Base-by-base conservation (phyloP, 169 alveolate genomes). In the Neospora caninum region DNA sequence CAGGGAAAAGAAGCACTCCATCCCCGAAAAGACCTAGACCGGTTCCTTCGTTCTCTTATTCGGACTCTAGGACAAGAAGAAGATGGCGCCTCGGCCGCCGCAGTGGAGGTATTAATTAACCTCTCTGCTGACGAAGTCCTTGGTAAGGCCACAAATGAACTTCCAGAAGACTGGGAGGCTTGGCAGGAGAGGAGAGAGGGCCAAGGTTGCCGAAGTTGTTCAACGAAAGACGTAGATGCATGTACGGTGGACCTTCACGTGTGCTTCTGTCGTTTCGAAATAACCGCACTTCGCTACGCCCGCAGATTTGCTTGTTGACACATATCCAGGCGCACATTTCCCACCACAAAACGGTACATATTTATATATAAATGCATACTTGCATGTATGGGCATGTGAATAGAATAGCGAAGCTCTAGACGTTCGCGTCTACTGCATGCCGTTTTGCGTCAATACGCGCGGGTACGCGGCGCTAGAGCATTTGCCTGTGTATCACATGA, bases 71-170 rank as follows among this genome's bases (percentile, higher is more conserved):
- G 87, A 9, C 42, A 34, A 38, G 87, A 78, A 39, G 87, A 38
- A 34, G 87, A 78, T 34, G 87, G 87, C 27, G 87, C 87, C 27
- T 78, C 87, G 6, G 87, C 87, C 42, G 87, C 87, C 31, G 87
- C 87, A 38, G 87, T 78, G 25, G 87, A 78, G 45, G 45, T 78
- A 22, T 45, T 78, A 42, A 78, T 78, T 45, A 78, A 78, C 27
- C 45, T 78, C 34, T 78, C 87, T 10, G 87, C 87, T 31, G 87
- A 78, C 34, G 87, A 78, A 18, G 87, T 78, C 0, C 87, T 78
- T 34, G 87, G 87, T 78, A 34, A 78, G 87, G 87, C 27, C 42
- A 10, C 25, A 39, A 34, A 78, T 39, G 34, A 25, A 29, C 36
- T 0, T 64, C 13, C 78, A 64, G 34, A 29, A n/a, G n/a, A n/a